Conservation (phyloP, 352 stramenopile species). For the Aphanomyces euteiches region DNA sequence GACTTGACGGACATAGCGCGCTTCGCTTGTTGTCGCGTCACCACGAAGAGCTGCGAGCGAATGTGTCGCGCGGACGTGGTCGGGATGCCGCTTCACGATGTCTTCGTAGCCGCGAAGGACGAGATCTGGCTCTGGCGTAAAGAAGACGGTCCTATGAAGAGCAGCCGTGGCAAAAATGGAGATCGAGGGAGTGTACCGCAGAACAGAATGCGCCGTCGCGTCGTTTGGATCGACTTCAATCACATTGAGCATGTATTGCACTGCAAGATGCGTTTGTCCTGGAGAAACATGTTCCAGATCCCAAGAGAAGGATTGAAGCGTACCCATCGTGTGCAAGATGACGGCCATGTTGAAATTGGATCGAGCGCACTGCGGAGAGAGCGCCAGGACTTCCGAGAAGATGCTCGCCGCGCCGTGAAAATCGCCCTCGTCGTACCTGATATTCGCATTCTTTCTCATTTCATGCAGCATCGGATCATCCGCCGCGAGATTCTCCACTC, state of each 20-base stretch:
- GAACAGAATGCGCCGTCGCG: conserved; percentile 70
- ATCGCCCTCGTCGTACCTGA: conserved; percentile 52
- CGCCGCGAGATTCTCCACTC: no score
- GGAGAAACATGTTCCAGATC: background rate
- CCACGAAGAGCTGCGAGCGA: conserved; percentile 63
- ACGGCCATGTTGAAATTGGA: conserved; percentile 75
- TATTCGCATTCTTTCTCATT: conserved; percentile 44
- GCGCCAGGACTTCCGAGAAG: conserved; percentile 51
- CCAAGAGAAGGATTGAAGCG: no score
- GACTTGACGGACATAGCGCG: conserved; percentile 64
- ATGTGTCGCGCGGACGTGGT: conserved; percentile 58
- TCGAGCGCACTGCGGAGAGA: conserved; percentile 50
- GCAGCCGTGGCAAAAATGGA: background rate
- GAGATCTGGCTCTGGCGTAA: conserved; percentile 50
- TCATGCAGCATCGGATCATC: conserved; percentile 18
- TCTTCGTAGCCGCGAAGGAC: conserved; percentile 49
- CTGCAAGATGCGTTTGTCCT: conserved; percentile 64
- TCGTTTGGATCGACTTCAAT: conserved; percentile 59
- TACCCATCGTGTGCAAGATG: conserved; percentile 64
- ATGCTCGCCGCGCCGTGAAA: conserved; percentile 44
- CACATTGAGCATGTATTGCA: conserved; percentile 66
- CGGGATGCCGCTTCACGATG: conserved; percentile 38
- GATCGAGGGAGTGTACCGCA: conserved; percentile 39
- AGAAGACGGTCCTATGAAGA: conserved; percentile 54
- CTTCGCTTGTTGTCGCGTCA: conserved; percentile 45